These are phyloP conservation scores for Penicillium occitanis DNA, from an alignment of 2,329 filamentous ascomycete species.

Conservation along the genomic window DNA sequence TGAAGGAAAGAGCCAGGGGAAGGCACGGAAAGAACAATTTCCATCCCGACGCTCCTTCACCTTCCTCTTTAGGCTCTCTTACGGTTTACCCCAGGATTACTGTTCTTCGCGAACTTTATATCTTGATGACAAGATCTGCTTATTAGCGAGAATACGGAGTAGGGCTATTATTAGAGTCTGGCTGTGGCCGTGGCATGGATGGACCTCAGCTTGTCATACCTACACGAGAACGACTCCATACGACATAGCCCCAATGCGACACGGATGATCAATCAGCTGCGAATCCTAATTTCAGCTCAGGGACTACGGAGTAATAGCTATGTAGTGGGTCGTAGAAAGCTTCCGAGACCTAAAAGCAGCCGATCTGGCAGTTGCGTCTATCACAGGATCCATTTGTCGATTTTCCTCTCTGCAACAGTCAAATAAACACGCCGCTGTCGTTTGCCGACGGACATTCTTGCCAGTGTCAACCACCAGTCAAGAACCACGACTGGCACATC, in stretches of 20 bases:
- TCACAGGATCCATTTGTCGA: neutral
- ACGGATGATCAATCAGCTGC: neutral
- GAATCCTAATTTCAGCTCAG: neutral
- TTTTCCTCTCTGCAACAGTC: neutral
- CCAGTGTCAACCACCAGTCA: neutral
- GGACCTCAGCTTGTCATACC: neutral
- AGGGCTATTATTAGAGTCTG: neutral
- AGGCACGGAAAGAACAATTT: slow-evolving; percentile 14
- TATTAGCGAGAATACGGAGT: neutral
- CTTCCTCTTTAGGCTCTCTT: neutral
- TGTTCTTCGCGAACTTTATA: neutral
- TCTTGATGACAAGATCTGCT: neutral
- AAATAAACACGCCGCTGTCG: slow-evolving; percentile 1
- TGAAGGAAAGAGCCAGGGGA: neutral
- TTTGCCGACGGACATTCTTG: slow-evolving; percentile 7
- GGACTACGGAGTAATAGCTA: neutral
- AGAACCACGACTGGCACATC: neutral
- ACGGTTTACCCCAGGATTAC: neutral
- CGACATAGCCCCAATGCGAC: slow-evolving; percentile 6
- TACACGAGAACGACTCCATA: neutral
- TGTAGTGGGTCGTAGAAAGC: neutral
- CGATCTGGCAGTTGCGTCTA: neutral
- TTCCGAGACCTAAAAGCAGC: neutral
- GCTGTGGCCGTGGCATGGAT: slow-evolving; percentile 1
- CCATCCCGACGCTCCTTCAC: neutral